Percentiles rank a stretch among this genome's conserved stretches.
Evolutionary conservation across 176 grass and related monocot species (phyloP).

Genomic region (Thinopyrum elongatum): DNA sequence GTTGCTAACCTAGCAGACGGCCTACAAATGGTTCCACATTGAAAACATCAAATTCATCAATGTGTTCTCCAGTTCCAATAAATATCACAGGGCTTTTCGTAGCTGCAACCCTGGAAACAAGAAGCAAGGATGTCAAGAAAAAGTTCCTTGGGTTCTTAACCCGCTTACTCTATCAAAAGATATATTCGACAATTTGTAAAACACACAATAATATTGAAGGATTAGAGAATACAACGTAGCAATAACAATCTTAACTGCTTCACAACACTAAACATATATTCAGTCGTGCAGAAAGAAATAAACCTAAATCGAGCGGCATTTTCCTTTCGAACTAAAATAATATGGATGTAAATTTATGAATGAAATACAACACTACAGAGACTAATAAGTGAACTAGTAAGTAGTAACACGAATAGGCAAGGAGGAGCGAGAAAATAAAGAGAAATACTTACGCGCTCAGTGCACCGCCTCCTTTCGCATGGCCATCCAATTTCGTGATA

Average conservation of each 20-base stretch:
- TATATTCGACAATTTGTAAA: background rate
- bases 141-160: background rate
- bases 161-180: background rate
- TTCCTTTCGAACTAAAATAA: background rate
- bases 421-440: background rate
- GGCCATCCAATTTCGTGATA: slow-evolving; percentile 78
- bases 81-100: slow-evolving; percentile 91
- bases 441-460: slow-evolving; percentile 74
- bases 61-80: slow-evolving; percentile 90
- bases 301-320: background rate
- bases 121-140: background rate
- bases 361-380: background rate
- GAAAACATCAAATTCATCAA: slow-evolving; percentile 70
- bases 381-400: background rate
- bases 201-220: background rate
- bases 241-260: background rate
- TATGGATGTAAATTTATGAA: background rate
- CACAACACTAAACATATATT: background rate
- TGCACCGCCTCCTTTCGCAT: slow-evolving; percentile 81
- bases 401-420: background rate
- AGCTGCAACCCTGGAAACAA: slow-evolving; percentile 64
- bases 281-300: background rate
- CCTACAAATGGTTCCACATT: slow-evolving; percentile 84
- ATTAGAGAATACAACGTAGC: background rate
- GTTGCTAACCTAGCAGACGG: slow-evolving; percentile 65